Evolutionary conservation across 192 early-diverging fungal genomes (phyloP).

Genomic region (Coemansia umbellata): DNA sequence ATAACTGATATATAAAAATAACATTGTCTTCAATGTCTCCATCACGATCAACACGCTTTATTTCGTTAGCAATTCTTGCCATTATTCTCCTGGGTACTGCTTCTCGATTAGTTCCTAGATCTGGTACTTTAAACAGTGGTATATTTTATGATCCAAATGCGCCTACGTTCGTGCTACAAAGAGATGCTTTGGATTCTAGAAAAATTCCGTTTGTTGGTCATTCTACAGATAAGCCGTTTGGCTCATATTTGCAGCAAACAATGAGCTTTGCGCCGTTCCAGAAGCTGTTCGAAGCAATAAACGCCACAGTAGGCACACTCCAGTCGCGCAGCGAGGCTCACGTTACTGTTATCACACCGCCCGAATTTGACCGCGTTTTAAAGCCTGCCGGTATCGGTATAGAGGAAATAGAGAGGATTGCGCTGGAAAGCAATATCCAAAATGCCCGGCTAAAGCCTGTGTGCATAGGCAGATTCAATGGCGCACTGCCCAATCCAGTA

Average conservation of each 20-base stretch:
- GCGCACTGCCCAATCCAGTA: slow-evolving; percentile 27
- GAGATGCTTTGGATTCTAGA: slow-evolving; percentile 36
- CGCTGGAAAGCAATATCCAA: slow-evolving; percentile 55
- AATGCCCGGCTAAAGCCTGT: slow-evolving; percentile 50
- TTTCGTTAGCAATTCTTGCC: background rate
- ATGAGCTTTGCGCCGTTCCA: slow-evolving; percentile 56
- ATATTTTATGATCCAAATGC: slow-evolving; percentile 36
- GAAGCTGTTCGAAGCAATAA: slow-evolving; percentile 52
- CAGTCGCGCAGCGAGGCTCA: slow-evolving; percentile 63
- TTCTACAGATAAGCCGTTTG: slow-evolving; percentile 20
- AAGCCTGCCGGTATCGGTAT: slow-evolving; percentile 61
- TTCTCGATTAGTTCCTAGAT: background rate
- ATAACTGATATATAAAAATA: too few species aligned
- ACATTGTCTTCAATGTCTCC: background rate
- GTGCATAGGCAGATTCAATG: slow-evolving; percentile 59
- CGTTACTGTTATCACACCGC: slow-evolving; percentile 65
- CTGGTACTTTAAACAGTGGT: background rate
- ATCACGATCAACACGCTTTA: background rate
- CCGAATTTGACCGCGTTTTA: slow-evolving; percentile 58
- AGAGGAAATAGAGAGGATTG: slow-evolving; percentile 60
- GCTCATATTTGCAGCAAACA: slow-evolving; percentile 58
- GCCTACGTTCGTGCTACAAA: slow-evolving; percentile 31
- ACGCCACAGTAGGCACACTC: slow-evolving; percentile 39
- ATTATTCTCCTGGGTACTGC: background rate
- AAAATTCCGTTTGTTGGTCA: slow-evolving; percentile 52